Percentiles rank a stretch among this genome's conserved stretches.
phyloP scores from a whole-genome alignment of 2,329 filamentous ascomycete species.

The Aureobasidium pullulans region DNA sequence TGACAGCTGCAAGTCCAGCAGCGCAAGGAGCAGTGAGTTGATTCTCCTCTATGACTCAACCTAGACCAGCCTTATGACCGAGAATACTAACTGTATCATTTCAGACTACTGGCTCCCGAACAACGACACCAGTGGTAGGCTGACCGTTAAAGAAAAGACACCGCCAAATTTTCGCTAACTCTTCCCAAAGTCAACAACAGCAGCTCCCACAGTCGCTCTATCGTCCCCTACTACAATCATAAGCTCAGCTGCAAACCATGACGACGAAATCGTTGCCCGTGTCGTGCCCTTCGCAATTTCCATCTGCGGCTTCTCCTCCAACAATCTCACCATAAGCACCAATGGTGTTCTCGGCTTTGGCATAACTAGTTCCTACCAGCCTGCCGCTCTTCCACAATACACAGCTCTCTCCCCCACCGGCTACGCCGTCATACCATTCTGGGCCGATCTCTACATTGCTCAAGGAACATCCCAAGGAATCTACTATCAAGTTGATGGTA shows the following conservation, averaged over 20 bases:
- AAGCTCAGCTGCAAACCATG: not conserved
- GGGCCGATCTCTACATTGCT: conserved; percentile 21
- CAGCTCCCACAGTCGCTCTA: not conserved
- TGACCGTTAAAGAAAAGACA: no score
- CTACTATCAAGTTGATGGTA: conserved; percentile 19
- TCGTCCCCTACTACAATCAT: not conserved
- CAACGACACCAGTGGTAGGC: not conserved
- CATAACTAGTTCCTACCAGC: not conserved
- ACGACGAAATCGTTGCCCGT: not conserved
- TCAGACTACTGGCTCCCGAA: not conserved
- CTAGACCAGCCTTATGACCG: not conserved
- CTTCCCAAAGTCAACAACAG: not conserved
- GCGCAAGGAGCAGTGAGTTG: not conserved
- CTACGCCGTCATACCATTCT: conserved; percentile 14
- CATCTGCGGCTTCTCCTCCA: not conserved
- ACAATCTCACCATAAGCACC: not conserved
- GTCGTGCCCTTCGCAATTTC: not conserved
- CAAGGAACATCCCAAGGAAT: conserved; percentile 18
- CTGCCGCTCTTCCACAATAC: not conserved
- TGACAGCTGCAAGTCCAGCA: not conserved
- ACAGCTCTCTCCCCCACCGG: not conserved
- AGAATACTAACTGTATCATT: not conserved
- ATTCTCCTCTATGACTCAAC: not conserved
- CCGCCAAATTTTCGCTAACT: not conserved
- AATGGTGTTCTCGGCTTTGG: not conserved